Conservation (phyloP, 1,284 basidiomycete species). For the Austroboletus novae-zelandiae region DNA sequence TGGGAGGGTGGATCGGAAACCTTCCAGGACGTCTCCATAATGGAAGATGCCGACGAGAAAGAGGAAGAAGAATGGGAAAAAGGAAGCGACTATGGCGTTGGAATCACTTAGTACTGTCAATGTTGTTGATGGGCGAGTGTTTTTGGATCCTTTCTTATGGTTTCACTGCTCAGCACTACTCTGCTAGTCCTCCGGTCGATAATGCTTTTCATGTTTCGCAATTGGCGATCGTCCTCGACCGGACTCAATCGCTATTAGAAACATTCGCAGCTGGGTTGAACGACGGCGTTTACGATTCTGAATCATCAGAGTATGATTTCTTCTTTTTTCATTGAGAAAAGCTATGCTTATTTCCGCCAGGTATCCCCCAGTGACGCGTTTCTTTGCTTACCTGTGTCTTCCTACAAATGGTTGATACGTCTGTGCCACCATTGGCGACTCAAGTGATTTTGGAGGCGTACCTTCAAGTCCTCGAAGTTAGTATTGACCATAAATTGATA, state of each 20-base stretch:
- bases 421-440: slow-evolving; percentile 70
- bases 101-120: slow-evolving; percentile 50
- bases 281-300: slow-evolving; percentile 46
- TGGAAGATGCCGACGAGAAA: slow-evolving; percentile 37
- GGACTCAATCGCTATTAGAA: slow-evolving; percentile 67
- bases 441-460: slow-evolving; percentile 90
- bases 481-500: slow-evolving; percentile 11
- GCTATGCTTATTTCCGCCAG: slow-evolving; percentile 34
- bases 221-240: slow-evolving; percentile 80
- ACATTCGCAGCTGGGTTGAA: slow-evolving; percentile 66
- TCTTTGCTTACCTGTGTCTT: slow-evolving; percentile 96
- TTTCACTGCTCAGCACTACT: slow-evolving; percentile 1
- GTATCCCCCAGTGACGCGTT: slow-evolving; percentile 73
- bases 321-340: not conserved
- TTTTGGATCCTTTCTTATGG: not conserved
- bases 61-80: slow-evolving; percentile 63
- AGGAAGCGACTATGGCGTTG: slow-evolving; percentile 52
- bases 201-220: slow-evolving; percentile 89
- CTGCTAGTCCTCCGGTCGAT: slow-evolving; percentile 57
- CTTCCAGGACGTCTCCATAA: slow-evolving; percentile 36
- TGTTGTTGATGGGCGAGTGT: slow-evolving; percentile 58
- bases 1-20: slow-evolving; percentile 57
- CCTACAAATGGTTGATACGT: slow-evolving; percentile 77
- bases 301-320: slow-evolving; percentile 60
- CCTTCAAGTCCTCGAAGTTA: slow-evolving; percentile 80